Conservation (phyloP, 140 eudicot genomes). For the Oenanthe javanica region DNA sequence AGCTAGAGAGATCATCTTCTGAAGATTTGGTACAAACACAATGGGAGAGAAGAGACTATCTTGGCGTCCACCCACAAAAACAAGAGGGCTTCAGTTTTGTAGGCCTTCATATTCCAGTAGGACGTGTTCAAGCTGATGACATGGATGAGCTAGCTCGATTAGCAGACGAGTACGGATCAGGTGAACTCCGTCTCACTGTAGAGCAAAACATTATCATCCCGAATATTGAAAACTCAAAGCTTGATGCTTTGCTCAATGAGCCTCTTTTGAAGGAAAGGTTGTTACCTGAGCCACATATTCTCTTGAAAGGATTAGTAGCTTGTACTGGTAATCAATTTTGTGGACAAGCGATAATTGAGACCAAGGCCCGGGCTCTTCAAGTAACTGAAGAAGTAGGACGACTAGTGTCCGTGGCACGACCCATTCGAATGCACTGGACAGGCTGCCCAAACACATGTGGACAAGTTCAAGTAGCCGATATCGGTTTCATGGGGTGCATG, state of each 20-base stretch:
- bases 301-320: constrained; percentile 88
- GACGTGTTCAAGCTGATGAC: constrained; percentile 87
- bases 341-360: constrained; percentile 96
- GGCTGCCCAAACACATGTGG: constrained; percentile 96
- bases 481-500: constrained; percentile 99
- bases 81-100: constrained; percentile 82
- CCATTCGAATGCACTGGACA: constrained; percentile 97
- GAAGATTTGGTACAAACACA: constrained; percentile 64
- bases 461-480: constrained; percentile 95
- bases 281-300: constrained; percentile 64
- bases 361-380: constrained; percentile 76
- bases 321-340: constrained; percentile 97
- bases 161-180: constrained; percentile 85
- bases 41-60: constrained; percentile 82
- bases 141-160: constrained; percentile 88
- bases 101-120: constrained; percentile 89
- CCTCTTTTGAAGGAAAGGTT: constrained; percentile 65
- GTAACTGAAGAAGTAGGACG: constrained; percentile 74
- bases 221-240: constrained; percentile 54
- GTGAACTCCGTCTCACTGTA: constrained; percentile 89
- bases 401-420: constrained; percentile 52
- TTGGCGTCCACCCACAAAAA: constrained; percentile 84
- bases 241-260: constrained; percentile 61
- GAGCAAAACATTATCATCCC: constrained; percentile 95
- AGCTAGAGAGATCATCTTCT: constrained; percentile 58